Percentiles rank a stretch among this genome's conserved stretches.
These are phyloP conservation scores for Craterostigma plantagineum DNA, from an alignment of 257 asterid species.

Conservation along the genomic window DNA sequence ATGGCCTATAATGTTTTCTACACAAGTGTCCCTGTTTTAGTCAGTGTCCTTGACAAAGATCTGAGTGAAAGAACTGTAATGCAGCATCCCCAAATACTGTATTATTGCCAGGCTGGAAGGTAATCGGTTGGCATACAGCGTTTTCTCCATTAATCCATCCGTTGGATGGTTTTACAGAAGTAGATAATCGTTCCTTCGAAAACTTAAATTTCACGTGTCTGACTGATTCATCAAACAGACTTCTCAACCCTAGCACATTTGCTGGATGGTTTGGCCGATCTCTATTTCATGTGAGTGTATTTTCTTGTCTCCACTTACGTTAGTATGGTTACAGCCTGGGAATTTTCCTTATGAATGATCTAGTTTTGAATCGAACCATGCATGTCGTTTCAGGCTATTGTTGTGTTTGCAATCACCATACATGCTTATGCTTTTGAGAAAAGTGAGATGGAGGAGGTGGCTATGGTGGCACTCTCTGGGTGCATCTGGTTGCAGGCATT, in stretches of 20 bases:
- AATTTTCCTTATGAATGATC: slow-evolving; percentile 7
- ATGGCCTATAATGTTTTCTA: slow-evolving; percentile 97
- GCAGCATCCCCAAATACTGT: slow-evolving; percentile 95
- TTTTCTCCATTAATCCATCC: slow-evolving; percentile 9
- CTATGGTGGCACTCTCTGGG: slow-evolving; percentile 96
- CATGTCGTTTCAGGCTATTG: slow-evolving; percentile 79
- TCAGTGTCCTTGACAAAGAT: slow-evolving; percentile 90
- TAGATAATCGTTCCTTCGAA: too few relatives aligned
- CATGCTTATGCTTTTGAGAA: slow-evolving; percentile 80
- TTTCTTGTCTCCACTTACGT: not conserved
- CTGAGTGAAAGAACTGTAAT: slow-evolving; percentile 82
- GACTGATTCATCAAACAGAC: slow-evolving; percentile 39
- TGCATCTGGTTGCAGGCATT: slow-evolving; percentile 99
- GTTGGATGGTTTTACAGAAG: too few relatives aligned
- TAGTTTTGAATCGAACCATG: too few relatives aligned
- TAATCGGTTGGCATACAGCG: slow-evolving; percentile 15
- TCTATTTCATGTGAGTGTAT: slow-evolving; percentile 81
- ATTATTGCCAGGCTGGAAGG: slow-evolving; percentile 99
- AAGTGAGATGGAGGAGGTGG: slow-evolving; percentile 96
- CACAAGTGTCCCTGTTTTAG: slow-evolving; percentile 87
- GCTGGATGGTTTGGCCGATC: slow-evolving; percentile 99
- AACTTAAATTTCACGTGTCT: not conserved
- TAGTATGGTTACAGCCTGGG: not conserved
- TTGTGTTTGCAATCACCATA: slow-evolving; percentile 73
- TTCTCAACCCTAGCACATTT: slow-evolving; percentile 97